Evolutionary conservation across 495 filamentous ascomycete species (phyloP), one percentile per base, ranked within the genome.

Genomic region (Amphirosellinia nigrospora): DNA sequence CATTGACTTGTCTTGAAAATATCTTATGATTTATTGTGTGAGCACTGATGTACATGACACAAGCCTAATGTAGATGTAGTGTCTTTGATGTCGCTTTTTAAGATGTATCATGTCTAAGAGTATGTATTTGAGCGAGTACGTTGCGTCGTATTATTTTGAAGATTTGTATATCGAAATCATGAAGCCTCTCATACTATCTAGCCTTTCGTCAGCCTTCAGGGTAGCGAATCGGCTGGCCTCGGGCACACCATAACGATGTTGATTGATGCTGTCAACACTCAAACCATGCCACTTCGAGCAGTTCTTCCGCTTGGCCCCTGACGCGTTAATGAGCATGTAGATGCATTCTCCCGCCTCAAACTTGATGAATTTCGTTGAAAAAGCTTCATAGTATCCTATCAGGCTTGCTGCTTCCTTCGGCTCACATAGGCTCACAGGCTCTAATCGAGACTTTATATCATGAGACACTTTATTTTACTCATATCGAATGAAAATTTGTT

Each of bases 271-370:
- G 36, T 68, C 30, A 6, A 21, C 32, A 16, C 46, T 45, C 13
- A 28, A 48, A 38, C 68, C 68, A 50, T 70, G 36, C 59, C 65
- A 50, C 59, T 55, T 21, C 59, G 56, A 70, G 68, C n/a, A 69
- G 39, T 28, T 56, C 38, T 48, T 41, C 53, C n/a, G 66, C 46
- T 45, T 39, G 30, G 21, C 64, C 10, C 32, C 30, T 32, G 26
- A 32, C 30, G 19, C 50, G 30, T 59, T 26, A 23, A 41, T 59
- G 32, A 9, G 28, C 30, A 39, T 34, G 34, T 61, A 39, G 23
- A 32, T n/a, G 30, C 36, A 26, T 21, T 26, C 32, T 36, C 9
- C 9, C 4, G 43, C 43, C 16, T 5, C 15, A 45, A 38, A 38
- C n/a, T 30, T 21, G 32, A 28, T 30, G 8, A 53, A 53, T 28